These are phyloP conservation scores for Sugiyamaella mastotermitis DNA, from an alignment of 805 yeast species.

Conservation along the genomic window DNA sequence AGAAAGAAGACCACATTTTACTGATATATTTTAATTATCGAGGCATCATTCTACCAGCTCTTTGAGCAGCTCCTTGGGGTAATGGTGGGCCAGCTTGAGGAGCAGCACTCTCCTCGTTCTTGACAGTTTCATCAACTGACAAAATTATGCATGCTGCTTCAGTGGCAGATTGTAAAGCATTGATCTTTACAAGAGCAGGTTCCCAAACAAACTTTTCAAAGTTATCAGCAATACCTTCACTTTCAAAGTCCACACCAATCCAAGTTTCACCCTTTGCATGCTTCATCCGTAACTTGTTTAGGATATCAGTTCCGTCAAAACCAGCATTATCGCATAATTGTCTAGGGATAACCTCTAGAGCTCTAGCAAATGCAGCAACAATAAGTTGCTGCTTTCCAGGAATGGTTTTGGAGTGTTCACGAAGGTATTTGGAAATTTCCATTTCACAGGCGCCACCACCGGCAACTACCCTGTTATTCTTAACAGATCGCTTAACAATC, in stretches of 20 bases:
- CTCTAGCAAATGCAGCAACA: conserved; percentile 87
- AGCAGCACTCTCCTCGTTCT: conserved; percentile 34
- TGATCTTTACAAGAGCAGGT: conserved; percentile 88
- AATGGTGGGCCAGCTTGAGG: conserved; percentile 30
- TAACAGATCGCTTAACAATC: conserved; percentile 94
- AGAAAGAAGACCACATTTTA: neutral
- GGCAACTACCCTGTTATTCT: conserved; percentile 82
- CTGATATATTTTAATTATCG: conserved; percentile 3
- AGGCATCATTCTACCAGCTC: conserved; percentile 16
- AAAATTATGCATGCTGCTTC: conserved; percentile 92
- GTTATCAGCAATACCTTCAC: conserved; percentile 75
- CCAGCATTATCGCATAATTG: conserved; percentile 99
- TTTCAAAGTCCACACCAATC: conserved; percentile 89
- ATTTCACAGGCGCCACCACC: conserved; percentile 99
- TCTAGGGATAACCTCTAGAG: conserved; percentile 93
- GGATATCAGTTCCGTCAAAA: conserved; percentile 90
- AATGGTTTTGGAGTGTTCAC: conserved; percentile 80
- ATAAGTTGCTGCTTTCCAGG: conserved; percentile 96
- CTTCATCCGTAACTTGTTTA: conserved; percentile 84
- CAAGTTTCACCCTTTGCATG: conserved; percentile 91
- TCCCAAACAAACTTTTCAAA: conserved; percentile 92
- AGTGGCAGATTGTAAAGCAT: conserved; percentile 92
- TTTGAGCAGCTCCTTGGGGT: conserved; percentile 20
- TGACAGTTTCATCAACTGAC: conserved; percentile 88
- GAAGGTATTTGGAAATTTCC: conserved; percentile 84